Evolutionary conservation across 129 eudicot genomes (phyloP), one percentile per base, ranked within the genome.

Genomic region (Dittrichia graveolens): DNA sequence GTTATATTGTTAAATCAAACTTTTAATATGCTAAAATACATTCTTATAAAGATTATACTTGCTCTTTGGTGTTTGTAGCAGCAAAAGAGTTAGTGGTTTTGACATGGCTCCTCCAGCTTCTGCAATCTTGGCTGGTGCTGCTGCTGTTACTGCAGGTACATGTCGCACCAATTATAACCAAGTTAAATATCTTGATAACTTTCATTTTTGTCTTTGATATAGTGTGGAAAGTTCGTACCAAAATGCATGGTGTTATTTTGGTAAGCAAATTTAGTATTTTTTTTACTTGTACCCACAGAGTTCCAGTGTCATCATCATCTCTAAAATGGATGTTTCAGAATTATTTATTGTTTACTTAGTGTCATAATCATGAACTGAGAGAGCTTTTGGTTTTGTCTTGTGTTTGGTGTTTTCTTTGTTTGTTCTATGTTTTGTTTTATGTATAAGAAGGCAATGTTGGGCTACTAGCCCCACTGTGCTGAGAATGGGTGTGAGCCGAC

Each of bases 401-500:
- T 90, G 89, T 86, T 94, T 61, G 90, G 90, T 24, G 88, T 89
- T 97, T 95, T 93, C 87, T 80, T 79, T 90, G 96, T 86, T 94
- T 93, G 92, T 93, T 95, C 75, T 95, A 83, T 90, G 96, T 94
- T 85, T 77, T 82, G 72, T 88, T 84, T 83, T 84, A 83, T 90
- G 91, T 88, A 67, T 90, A 88, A 90, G 97, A 95, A 91, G 99
- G 97, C 88, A 88, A 90, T 87, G 86, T 94, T 87, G 95, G 97
- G 96, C 97, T 84, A 82, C 91, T 90, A 82, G 96, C 89, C 98
- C 95, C 97, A 90, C 92, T 89, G 86, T 93, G 95, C 96, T 91
- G 96, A 86, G 97, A 90, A 84, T 90, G 97, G 96, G 99, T 84
- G 97, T 95, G 99, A 95, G 97, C 94, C 88, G 89, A 90, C 96